Conservation (phyloP, 805 yeast genomes). For the Pichia exigua region DNA sequence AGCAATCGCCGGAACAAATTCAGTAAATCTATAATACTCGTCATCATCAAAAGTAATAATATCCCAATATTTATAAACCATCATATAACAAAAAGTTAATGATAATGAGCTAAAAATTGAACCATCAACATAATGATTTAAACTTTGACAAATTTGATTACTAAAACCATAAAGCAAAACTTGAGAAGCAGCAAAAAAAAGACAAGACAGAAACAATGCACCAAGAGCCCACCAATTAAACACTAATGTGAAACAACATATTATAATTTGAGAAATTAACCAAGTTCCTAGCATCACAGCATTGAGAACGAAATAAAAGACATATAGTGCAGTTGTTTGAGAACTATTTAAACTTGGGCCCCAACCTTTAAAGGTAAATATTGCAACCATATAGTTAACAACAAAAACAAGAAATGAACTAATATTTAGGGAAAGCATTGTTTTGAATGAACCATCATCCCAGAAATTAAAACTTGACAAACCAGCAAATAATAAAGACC, state of each 20-base stretch:
- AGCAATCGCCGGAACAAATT: slow-evolving; percentile 18
- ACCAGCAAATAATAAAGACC: slow-evolving; percentile 65
- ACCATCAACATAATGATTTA: slow-evolving; percentile 87
- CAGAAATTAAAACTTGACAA: slow-evolving; percentile 80
- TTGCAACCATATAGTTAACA: slow-evolving; percentile 55
- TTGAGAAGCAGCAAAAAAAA: slow-evolving; percentile 80
- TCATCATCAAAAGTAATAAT: slow-evolving; percentile 91
- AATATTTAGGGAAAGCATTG: slow-evolving; percentile 50
- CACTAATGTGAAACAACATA: slow-evolving; percentile 59
- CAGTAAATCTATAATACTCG: slow-evolving; percentile 51
- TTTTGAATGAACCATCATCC: slow-evolving; percentile 81
- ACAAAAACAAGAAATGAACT: slow-evolving; percentile 51
- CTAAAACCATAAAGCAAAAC: slow-evolving; percentile 66
- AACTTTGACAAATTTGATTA: slow-evolving; percentile 52
- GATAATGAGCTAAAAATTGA: slow-evolving; percentile 76
- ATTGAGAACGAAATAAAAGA: slow-evolving; percentile 63
- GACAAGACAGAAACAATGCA: slow-evolving; percentile 59
- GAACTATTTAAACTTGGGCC: slow-evolving; percentile 38
- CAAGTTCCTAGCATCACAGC: slow-evolving; percentile 57
- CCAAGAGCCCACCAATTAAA: slow-evolving; percentile 83
- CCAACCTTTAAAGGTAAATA: slow-evolving; percentile 70
- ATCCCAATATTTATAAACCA: slow-evolving; percentile 96
- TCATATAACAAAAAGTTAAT: slow-evolving; percentile 78
- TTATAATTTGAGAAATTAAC: slow-evolving; percentile 56
- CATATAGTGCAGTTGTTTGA: slow-evolving; percentile 62